Conservation (phyloP, 2,329 filamentous ascomycete species). For the Thielaviopsis populi region DNA sequence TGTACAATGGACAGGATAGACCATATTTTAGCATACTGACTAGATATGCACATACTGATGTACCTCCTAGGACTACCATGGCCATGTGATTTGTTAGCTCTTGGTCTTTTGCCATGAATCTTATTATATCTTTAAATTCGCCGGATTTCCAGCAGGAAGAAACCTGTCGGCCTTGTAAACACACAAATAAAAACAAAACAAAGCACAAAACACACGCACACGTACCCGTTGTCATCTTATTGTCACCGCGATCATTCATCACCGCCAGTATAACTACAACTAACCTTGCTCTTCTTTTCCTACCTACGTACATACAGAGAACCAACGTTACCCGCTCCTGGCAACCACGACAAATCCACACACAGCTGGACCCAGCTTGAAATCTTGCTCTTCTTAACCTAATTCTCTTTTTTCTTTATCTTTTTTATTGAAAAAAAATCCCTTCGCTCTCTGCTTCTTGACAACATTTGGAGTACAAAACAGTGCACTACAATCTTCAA, state of each 20-base stretch:
- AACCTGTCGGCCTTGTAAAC: background rate
- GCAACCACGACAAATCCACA: slow-evolving; percentile 15
- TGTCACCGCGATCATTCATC: slow-evolving; percentile 5
- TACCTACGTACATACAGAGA: background rate
- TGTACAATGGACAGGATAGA: no score
- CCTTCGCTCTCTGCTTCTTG: background rate
- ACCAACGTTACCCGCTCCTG: slow-evolving; percentile 14
- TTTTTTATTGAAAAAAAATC: background rate
- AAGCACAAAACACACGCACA: background rate
- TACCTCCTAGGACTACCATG: background rate
- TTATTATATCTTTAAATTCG: background rate
- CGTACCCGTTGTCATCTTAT: background rate
- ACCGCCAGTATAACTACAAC: background rate
- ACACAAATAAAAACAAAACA: background rate
- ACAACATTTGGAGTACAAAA: background rate
- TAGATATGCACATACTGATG: background rate
- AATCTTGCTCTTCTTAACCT: slow-evolving; percentile 14
- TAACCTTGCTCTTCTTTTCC: background rate
- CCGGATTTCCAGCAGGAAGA: background rate
- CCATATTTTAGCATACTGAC: no score
- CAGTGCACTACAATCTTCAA: background rate
- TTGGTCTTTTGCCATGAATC: background rate
- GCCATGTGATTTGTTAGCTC: no score
- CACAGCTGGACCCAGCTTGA: slow-evolving; percentile 13
- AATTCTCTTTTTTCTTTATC: background rate